phyloP scores from a whole-genome alignment of 208 protist species.

The Polymyxa betae region DNA sequence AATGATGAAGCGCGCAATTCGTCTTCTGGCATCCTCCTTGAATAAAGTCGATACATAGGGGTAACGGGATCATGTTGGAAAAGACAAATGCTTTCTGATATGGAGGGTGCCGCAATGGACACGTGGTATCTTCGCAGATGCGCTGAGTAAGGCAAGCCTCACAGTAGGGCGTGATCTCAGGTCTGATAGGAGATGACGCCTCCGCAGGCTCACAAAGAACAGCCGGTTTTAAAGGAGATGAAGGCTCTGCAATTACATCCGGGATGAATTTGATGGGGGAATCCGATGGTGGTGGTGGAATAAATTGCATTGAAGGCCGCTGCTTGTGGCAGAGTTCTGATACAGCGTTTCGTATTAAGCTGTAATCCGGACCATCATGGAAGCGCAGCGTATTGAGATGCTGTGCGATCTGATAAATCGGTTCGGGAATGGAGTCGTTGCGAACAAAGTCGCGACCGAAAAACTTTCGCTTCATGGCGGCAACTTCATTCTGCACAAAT shows the following conservation, averaged over 20 bases:
- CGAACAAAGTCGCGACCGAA: neutral
- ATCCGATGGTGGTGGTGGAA: neutral
- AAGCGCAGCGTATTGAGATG: slow-evolving; percentile 29
- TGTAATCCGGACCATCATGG: neutral
- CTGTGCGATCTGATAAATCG: neutral
- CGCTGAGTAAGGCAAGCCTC: too few relatives aligned
- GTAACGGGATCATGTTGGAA: too few relatives aligned
- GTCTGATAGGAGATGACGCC: too few relatives aligned
- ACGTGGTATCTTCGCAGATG: too few relatives aligned
- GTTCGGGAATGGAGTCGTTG: neutral
- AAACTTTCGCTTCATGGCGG: neutral
- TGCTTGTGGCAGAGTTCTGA: neutral
- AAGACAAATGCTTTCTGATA: too few relatives aligned
- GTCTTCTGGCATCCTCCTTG: too few relatives aligned
- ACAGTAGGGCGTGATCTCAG: too few relatives aligned
- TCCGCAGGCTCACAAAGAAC: too few relatives aligned
- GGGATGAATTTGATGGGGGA: neutral
- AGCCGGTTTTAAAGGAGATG: neutral
- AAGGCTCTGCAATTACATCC: neutral
- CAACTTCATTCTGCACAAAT: slow-evolving; percentile 5
- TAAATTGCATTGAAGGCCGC: neutral
- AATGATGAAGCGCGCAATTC: too few relatives aligned
- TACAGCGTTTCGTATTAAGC: neutral
- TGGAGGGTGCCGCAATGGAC: too few relatives aligned
- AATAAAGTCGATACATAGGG: too few relatives aligned